Evolutionary conservation across 139 green algal genomes (phyloP).

Genomic region (Chlamydomonas incerta): DNA sequence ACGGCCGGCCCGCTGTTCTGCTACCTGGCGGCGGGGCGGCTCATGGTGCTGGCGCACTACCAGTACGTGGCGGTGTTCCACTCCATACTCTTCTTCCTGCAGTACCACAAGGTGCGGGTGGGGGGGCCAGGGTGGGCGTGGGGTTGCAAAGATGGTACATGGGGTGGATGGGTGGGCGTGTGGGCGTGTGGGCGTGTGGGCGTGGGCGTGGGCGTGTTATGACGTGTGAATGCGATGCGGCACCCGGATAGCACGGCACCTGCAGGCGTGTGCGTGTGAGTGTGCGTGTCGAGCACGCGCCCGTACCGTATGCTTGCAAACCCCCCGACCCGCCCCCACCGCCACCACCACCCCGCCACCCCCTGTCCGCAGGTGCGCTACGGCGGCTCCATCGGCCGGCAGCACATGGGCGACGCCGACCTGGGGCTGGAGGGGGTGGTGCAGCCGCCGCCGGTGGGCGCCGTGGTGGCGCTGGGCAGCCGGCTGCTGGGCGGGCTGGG

Average conservation of each 20-base stretch:
- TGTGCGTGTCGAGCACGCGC: too few species aligned
- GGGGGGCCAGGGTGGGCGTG: neutral
- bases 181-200: neutral
- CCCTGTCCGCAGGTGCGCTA: constrained; percentile 30
- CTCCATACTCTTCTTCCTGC: constrained; percentile 64
- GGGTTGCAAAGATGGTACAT: neutral
- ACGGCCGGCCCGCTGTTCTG: constrained; percentile 60
- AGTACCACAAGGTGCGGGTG: constrained; percentile 40
- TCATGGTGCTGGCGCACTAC: constrained; percentile 51
- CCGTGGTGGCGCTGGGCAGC: constrained; percentile 5
- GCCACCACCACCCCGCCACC: too few species aligned
- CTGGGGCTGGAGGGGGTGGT: constrained; percentile 25
- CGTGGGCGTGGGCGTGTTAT: neutral
- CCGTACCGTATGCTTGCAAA: too few species aligned
- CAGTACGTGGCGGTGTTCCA: constrained; percentile 57
- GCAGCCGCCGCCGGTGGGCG: constrained; percentile 4
- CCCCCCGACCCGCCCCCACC: too few species aligned
- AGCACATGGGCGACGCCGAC: constrained; percentile 41
- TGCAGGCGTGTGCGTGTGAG: too few species aligned
- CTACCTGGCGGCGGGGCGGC: constrained; percentile 55
- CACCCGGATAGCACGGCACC: too few species aligned
- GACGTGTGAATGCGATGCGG: too few species aligned
- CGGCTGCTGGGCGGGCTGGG: neutral
- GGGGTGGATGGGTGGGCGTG: neutral
- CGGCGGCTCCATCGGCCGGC: constrained; percentile 34